phyloP scores from a whole-genome alignment of 2,329 filamentous ascomycete species.

The Trichoderma simmonsii region DNA sequence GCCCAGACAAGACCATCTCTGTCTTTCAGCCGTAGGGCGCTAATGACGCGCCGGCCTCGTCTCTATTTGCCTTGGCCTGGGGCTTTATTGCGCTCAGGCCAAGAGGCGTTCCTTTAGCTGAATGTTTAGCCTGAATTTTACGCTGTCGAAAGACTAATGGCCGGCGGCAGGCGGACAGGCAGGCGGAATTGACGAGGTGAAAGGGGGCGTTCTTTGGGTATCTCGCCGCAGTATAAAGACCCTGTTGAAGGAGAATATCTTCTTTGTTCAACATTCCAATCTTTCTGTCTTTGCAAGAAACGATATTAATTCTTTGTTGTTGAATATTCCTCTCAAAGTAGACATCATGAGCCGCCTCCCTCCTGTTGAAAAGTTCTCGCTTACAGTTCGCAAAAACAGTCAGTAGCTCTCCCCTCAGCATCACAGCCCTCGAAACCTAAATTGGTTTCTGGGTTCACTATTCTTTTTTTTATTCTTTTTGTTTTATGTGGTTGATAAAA shows the following conservation, averaged over 20 bases:
- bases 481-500: conserved; percentile 29
- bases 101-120: neutral
- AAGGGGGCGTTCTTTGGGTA: neutral
- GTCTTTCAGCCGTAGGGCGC: neutral
- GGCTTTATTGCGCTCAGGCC: neutral
- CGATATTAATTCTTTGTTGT: neutral
- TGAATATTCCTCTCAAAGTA: neutral
- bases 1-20: neutral
- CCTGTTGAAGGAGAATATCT: neutral
- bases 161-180: neutral
- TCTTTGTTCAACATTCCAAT: neutral
- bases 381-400: conserved; percentile 53
- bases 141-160: neutral
- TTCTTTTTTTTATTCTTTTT: neutral
- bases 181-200: neutral
- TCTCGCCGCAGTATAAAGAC: neutral
- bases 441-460: too few species aligned
- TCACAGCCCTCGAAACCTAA: too few species aligned
- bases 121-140: neutral
- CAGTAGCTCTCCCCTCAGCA: conserved; percentile 19
- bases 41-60: neutral
- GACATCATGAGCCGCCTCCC: conserved; percentile 35
- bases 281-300: neutral
- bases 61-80: neutral
- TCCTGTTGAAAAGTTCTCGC: conserved; percentile 49